These are phyloP conservation scores for Lotus japonicus DNA, from an alignment of 306 rosid species.

Conservation along the genomic window DNA sequence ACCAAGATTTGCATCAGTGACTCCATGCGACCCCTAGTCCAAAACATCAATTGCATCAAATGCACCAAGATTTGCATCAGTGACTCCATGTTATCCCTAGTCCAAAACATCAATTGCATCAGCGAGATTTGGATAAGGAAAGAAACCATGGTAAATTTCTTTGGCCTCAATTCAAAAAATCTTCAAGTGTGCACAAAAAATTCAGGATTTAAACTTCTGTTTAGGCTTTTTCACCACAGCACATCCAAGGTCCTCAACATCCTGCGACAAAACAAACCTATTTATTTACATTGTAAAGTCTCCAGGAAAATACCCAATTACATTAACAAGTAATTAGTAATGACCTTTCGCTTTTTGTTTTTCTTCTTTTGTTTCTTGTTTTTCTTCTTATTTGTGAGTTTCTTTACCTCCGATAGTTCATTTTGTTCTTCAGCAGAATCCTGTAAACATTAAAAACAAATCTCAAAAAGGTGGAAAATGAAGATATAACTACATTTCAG, in stretches of 20 bases:
- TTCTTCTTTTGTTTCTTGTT: slow-evolving; percentile 37
- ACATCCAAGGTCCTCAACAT: slow-evolving; percentile 33
- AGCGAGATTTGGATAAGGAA: slow-evolving; percentile 2
- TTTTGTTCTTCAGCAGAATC: slow-evolving; percentile 31
- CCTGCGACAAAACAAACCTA: slow-evolving; percentile 33
- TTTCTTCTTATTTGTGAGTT: slow-evolving; percentile 44
- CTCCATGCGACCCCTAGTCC: too few species aligned
- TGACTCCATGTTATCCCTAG: neutral
- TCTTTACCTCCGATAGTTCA: slow-evolving; percentile 24
- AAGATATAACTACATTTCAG: slow-evolving; percentile 1
- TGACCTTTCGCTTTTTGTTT: slow-evolving; percentile 54
- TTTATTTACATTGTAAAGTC: neutral
- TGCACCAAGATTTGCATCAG: neutral
- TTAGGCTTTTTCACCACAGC: slow-evolving; percentile 37
- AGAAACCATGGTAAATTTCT: slow-evolving; percentile 9
- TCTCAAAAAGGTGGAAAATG: neutral
- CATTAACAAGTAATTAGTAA: neutral
- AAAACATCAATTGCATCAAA: neutral
- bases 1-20: neutral
- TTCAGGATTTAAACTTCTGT: slow-evolving; percentile 43
- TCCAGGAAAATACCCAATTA: slow-evolving; percentile 9
- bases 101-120: too few species aligned
- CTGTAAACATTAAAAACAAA: slow-evolving; percentile 30
- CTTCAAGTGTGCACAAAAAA: neutral
- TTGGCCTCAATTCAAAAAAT: neutral